Evolutionary conservation across 2,329 filamentous ascomycete species (phyloP).

Genomic region (Emergomyces orientalis): DNA sequence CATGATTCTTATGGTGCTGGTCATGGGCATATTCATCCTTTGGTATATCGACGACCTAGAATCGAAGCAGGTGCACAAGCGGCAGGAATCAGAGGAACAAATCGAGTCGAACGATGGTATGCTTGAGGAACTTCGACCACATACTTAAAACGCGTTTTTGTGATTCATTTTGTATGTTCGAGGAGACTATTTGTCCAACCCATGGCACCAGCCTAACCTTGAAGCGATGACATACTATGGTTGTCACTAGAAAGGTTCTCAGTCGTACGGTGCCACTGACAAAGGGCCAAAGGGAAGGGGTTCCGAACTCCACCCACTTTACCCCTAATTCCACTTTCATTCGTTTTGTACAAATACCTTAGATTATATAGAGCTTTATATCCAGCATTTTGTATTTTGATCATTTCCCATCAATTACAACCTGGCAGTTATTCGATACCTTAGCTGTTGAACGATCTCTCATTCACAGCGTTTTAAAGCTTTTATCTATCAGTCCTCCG

Average conservation of each 20-base stretch:
- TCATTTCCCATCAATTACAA: too few species aligned
- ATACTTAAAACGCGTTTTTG: background rate
- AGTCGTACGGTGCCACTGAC: too few species aligned
- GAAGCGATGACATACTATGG: background rate
- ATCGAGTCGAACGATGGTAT: background rate
- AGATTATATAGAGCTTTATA: background rate
- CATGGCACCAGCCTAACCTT: background rate
- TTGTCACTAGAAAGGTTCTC: background rate
- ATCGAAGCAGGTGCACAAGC: background rate
- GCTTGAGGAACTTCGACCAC: background rate
- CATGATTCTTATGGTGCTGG: conserved; percentile 17
- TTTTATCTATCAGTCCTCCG: background rate
- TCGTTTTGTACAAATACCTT: background rate
- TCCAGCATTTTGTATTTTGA: background rate
- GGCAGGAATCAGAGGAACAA: background rate
- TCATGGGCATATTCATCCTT: conserved; percentile 18
- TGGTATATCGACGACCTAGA: background rate
- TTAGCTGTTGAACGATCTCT: background rate
- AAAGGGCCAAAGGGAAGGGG: background rate
- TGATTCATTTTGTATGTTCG: background rate
- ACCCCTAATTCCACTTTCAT: background rate
- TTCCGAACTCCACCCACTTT: background rate
- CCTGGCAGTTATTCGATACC: background rate
- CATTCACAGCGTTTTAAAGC: background rate
- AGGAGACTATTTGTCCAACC: background rate